A percentile compares a stretch with the other conserved stretches of the same genome.
Evolutionary conservation across 169 alveolate genomes (phyloP).

Genomic region (Fabrea salina): DNA sequence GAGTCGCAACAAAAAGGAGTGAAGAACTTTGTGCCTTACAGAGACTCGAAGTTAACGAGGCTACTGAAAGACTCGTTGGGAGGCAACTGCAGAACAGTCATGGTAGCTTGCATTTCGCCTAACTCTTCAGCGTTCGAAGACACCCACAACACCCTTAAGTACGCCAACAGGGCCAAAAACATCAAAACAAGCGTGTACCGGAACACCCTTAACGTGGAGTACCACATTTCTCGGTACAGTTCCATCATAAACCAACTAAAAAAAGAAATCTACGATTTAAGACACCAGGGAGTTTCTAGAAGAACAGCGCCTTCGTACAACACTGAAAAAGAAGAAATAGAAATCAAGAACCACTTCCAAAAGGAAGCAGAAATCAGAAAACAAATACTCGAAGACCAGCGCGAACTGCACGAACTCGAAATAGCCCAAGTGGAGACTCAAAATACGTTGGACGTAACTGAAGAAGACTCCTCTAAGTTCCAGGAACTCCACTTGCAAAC

Average conservation of each 20-base stretch:
- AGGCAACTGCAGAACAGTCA: conserved; percentile 86
- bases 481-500: neutral
- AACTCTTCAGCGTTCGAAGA: conserved; percentile 85
- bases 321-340: conserved; percentile 1
- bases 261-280: conserved; percentile 57
- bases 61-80: conserved; percentile 86
- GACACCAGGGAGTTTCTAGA: neutral
- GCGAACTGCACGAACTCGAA: neutral
- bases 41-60: conserved; percentile 93
- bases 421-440: neutral
- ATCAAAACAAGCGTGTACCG: conserved; percentile 73
- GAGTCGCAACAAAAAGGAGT: conserved; percentile 62
- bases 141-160: conserved; percentile 89
- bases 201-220: conserved; percentile 63
- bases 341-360: neutral
- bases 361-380: neutral
- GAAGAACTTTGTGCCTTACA: conserved; percentile 84
- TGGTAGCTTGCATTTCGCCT: conserved; percentile 86
- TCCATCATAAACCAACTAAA: conserved; percentile 60
- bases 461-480: neutral
- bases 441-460: neutral
- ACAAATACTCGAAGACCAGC: neutral
- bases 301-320: neutral
- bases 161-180: conserved; percentile 89
- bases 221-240: conserved; percentile 66